Evolutionary conservation across 805 yeast genomes (phyloP), one percentile per base, ranked within the genome.

Genomic region (Candida yuanshanica): DNA sequence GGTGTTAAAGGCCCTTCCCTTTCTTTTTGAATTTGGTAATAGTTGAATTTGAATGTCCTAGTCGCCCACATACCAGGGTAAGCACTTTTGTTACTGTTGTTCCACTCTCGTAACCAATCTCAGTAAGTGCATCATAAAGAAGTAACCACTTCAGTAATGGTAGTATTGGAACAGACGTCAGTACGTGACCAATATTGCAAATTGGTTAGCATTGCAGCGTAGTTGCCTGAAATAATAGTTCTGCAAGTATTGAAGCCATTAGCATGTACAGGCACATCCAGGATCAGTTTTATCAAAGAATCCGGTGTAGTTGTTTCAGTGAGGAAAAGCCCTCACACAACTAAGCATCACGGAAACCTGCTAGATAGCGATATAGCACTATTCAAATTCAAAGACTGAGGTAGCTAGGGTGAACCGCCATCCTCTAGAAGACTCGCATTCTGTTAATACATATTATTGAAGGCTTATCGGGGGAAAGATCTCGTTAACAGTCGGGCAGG

Each of bases 301-400:
- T 2, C 20, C 5, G 17, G 41, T 21, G 7, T n/a, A n/a, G n/a
- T n/a, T n/a, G 24, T n/a, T 6, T 31, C 39, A 2, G 18, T n/a
- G 46, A 43, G 1, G 56, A 51, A 32, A 58, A 53, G 3, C 60
- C 60, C 36, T 55, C 60, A 38, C 58, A 53, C 24, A 55, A 34
- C 23, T 42, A 53, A 9, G 35, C 21, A 37, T 55, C 58, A 10
- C 44, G 36, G 31, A 38, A 53, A 6, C 59, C 58, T 37, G 44
- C 37, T 16, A 42, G 39, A 29, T 53, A 52, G 44, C 37, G 18
- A 42, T 37, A 29, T 53, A 52, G 35, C 58, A 55, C 8, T 35
- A 33, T 12, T 35, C 38, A 34, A 50, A 48, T 13, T 46, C 38
- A 16, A 38, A n/a, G 46, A 42, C 53, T 50, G 12, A 5, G 16